A percentile compares a stretch with the other conserved stretches of the same genome.
Conservation (phyloP, 805 yeast species). For the Yamadazyma sp. region DNA sequence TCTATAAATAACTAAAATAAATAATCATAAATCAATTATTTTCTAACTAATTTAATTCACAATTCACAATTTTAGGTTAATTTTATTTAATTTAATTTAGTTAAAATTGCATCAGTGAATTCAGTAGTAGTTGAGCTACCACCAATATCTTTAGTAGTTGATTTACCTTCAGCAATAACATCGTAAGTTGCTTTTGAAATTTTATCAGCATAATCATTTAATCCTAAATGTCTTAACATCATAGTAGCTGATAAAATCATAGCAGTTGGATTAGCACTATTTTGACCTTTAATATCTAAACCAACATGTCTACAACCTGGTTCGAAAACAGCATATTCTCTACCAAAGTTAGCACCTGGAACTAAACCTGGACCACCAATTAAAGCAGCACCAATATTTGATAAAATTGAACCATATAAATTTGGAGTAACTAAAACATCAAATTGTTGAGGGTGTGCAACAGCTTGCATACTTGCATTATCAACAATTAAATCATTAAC, state of each 20-base stretch:
- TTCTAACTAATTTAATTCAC: too few relatives aligned
- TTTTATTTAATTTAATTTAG: constrained; percentile 47
- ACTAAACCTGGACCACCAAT: constrained; percentile 98
- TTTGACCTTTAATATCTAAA: constrained; percentile 89
- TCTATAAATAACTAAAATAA: too few relatives aligned
- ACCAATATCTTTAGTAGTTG: constrained; percentile 87
- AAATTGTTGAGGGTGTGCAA: constrained; percentile 95
- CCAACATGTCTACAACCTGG: constrained; percentile 99
- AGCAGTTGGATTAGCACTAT: constrained; percentile 97
- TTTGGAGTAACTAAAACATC: constrained; percentile 98
- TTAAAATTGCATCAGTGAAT: constrained; percentile 87
- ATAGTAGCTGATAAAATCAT: constrained; percentile 88
- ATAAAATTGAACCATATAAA: constrained; percentile 94
- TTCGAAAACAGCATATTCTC: constrained; percentile 96
- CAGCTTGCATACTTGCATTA: constrained; percentile 99
- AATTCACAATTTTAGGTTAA: neutral
- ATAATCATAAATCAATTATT: too few relatives aligned
- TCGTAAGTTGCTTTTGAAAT: constrained; percentile 86
- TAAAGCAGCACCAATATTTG: constrained; percentile 96
- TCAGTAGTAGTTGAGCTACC: constrained; percentile 88
- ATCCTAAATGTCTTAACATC: constrained; percentile 93
- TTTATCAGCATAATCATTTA: constrained; percentile 78
- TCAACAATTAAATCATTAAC: constrained; percentile 95
- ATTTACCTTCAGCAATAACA: constrained; percentile 84
- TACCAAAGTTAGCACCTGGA: constrained; percentile 98